Evolutionary conservation across 2,329 filamentous ascomycete species (phyloP), one percentile per base, ranked within the genome.

Genomic region (Fusarium compactum): DNA sequence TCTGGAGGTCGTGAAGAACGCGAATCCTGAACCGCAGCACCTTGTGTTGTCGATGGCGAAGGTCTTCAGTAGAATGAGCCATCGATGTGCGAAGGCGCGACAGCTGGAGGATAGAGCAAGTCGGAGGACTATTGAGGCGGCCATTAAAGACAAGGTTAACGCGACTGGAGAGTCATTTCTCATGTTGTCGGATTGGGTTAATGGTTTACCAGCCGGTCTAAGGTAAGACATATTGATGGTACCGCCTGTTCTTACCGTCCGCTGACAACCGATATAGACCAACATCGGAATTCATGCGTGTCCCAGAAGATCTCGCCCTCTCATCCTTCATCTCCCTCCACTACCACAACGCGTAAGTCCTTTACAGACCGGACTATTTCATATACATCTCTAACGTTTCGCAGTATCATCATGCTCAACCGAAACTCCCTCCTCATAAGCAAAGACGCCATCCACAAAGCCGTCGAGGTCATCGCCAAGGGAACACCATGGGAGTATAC

Each of bases 401-500:
- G 24, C 15, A 34, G 61, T 0, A 55, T 64, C 8, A 27, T 64
- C 0, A 64, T 64, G 59, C 25, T 64, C 3, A 64, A 45, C 0
- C 59, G 62, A 0, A 64, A 64, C 10, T 50, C 44, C 0, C 51
- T 64, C 1, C n/a, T 64, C 0, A 64, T 64, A 1, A 64, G 62
- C 4, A 64, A 64, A 6, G 40, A 64, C 3, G 59, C 62, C 0
- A 32, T 64, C 0, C 52, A 64, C 25, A 64, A 50, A 27, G 62
- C 62, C 0, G 59, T 64, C 1, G 62, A 64, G 4, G 47, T 64
- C 2, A 64, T 64, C 2, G 62, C 62, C 0, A 64, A 64, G 2
- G 59, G 55, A 1, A 64, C 38, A 11, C 51, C 59, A 0, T 64
- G 62, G 62, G 62, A 64, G 1, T 38, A 45, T 10, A 29, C 41